These are phyloP conservation scores for Aaosphaeria arxii DNA, from an alignment of 2,329 filamentous ascomycete genomes.

Conservation along the genomic window DNA sequence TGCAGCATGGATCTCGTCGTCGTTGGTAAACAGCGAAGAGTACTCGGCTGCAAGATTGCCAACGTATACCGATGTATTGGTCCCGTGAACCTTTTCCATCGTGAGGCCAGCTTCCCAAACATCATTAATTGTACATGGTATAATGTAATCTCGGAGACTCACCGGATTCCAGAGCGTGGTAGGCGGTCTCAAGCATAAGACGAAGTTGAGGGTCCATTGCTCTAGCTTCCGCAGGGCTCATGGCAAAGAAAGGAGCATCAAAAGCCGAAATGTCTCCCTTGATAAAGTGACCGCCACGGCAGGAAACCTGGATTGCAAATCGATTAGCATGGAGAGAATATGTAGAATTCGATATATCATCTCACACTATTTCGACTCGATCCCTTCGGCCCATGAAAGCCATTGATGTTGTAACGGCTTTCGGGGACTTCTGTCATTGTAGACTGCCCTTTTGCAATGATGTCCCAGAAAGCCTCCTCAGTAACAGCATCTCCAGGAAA, in stretches of 20 bases:
- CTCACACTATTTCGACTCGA: background rate
- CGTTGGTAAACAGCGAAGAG: background rate
- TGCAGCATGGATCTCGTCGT: background rate
- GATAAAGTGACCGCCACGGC: background rate
- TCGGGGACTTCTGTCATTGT: constrained; percentile 5
- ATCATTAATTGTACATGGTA: background rate
- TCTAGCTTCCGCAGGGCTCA: background rate
- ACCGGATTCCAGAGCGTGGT: background rate
- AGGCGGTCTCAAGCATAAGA: background rate
- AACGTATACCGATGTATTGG: background rate
- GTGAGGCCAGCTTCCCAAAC: background rate
- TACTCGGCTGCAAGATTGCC: background rate
- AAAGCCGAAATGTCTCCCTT: background rate
- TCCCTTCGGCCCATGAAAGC: background rate
- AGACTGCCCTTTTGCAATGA: constrained; percentile 3
- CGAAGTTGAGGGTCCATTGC: background rate
- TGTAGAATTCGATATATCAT: background rate
- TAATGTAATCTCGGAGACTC: background rate
- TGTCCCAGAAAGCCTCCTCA: constrained; percentile 8
- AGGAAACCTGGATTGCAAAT: background rate
- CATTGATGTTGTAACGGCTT: background rate
- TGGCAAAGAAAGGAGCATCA: constrained; percentile 1
- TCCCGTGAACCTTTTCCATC: background rate
- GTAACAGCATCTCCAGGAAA: constrained; percentile 5
- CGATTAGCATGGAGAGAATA: background rate